Evolutionary conservation across 495 filamentous ascomycete genomes (phyloP).

Genomic region (Aspergillus hancockii): DNA sequence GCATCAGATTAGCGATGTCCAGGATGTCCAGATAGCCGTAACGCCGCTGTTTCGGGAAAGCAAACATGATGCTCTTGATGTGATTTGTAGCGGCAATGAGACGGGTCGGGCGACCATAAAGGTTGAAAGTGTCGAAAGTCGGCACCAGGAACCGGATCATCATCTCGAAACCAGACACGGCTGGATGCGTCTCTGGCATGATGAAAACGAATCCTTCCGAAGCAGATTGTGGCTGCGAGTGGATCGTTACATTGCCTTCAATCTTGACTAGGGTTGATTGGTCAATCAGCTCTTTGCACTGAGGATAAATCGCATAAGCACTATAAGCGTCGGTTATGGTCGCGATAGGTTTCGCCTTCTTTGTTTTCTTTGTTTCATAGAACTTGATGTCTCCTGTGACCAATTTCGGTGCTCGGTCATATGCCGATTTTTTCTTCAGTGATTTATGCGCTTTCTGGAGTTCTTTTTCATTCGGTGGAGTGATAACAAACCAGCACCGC

Average conservation of each 20-base stretch:
- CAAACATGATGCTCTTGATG: conserved; percentile 93
- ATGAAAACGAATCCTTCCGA: conserved; percentile 95
- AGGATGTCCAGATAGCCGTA: conserved; percentile 90
- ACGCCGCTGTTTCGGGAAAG: conserved; percentile 82
- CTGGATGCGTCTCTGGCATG: conserved; percentile 92
- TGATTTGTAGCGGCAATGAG: conserved; percentile 86
- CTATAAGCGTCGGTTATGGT: conserved; percentile 89
- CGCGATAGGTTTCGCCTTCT: conserved; percentile 86
- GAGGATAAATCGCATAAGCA: conserved; percentile 93
- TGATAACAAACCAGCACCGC: conserved; percentile 93
- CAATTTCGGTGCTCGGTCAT: conserved; percentile 66
- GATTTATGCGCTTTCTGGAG: conserved; percentile 78
- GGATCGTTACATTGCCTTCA: conserved; percentile 86
- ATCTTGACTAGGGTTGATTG: conserved; percentile 93
- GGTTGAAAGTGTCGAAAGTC: conserved; percentile 85
- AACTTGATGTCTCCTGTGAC: conserved; percentile 90
- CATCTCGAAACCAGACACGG: conserved; percentile 92
- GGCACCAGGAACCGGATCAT: conserved; percentile 95
- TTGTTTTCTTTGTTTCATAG: conserved; percentile 91
- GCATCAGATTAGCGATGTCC: conserved; percentile 78
- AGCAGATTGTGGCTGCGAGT: conserved; percentile 68
- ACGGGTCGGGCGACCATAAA: conserved; percentile 88
- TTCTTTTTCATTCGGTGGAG: conserved; percentile 90
- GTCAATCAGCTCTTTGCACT: conserved; percentile 89
- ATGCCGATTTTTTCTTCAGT: conserved; percentile 81